These are phyloP conservation scores for Penicillium roqueforti DNA, from an alignment of 495 filamentous ascomycete species.

Conservation along the genomic window DNA sequence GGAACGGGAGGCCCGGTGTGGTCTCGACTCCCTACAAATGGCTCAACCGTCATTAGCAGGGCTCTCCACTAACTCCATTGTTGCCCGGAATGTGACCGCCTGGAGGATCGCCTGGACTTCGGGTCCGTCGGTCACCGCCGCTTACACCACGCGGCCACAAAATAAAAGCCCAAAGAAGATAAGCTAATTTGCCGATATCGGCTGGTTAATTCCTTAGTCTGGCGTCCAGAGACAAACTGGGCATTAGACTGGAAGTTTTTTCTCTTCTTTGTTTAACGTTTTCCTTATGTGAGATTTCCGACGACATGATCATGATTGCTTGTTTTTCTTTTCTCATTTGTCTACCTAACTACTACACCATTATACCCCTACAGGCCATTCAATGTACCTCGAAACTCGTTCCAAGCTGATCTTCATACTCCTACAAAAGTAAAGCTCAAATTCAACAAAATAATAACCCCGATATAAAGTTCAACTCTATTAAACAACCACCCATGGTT, in stretches of 20 bases:
- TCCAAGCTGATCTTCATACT: background rate
- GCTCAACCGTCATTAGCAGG: background rate
- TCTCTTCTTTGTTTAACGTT: background rate
- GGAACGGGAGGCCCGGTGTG: background rate
- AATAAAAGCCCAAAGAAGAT: background rate
- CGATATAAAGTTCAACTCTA: background rate
- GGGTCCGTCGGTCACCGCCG: background rate
- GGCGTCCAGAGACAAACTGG: background rate
- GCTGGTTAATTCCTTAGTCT: background rate
- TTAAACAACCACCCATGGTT: background rate
- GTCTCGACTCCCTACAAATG: background rate
- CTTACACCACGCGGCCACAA: background rate
- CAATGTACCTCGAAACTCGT: background rate
- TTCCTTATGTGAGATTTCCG: background rate
- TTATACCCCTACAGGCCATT: constrained; percentile 3
- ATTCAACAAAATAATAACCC: background rate
- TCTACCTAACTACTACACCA: background rate
- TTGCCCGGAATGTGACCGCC: background rate
- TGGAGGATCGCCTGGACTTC: background rate
- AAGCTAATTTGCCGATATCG: background rate
- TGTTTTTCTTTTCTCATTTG: background rate
- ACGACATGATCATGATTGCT: constrained; percentile 2
- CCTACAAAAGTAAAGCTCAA: background rate
- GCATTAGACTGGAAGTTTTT: background rate
- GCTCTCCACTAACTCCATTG: background rate